These are phyloP conservation scores for Rheum nobile DNA, from an alignment of 148 eudicot genomes.

Conservation along the genomic window DNA sequence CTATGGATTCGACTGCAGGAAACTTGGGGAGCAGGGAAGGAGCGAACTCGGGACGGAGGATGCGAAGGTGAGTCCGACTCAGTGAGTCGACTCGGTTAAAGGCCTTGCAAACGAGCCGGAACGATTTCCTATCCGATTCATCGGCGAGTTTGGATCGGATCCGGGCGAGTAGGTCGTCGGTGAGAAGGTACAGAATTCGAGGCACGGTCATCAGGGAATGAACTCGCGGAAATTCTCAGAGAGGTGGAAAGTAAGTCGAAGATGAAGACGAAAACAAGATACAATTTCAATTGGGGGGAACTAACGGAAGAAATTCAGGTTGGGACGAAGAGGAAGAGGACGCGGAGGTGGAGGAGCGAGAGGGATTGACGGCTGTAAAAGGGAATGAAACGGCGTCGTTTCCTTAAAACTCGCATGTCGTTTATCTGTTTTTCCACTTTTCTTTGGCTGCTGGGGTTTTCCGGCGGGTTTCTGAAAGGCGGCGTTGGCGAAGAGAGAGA, in stretches of 20 bases:
- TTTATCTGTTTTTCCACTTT: neutral
- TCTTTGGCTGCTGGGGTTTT: neutral
- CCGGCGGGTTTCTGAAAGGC: neutral
- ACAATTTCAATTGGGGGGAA: neutral
- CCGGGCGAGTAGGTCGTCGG: constrained; percentile 42
- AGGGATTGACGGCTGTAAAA: constrained; percentile 15
- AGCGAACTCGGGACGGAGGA: constrained; percentile 46
- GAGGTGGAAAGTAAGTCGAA: neutral
- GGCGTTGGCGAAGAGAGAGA: neutral
- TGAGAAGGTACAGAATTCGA: constrained; percentile 24
- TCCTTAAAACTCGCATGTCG: constrained; percentile 15
- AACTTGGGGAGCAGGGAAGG: constrained; percentile 27
- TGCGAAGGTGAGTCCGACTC: constrained; percentile 36
- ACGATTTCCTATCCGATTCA: constrained; percentile 32
- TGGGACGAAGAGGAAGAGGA: constrained; percentile 44
- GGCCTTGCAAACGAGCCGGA: constrained; percentile 43
- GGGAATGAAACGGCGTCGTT: constrained; percentile 11
- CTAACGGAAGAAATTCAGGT: constrained; percentile 15
- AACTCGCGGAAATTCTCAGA: neutral
- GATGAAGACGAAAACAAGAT: neutral
- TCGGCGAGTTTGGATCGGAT: constrained; percentile 27
- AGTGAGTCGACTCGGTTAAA: constrained; percentile 40
- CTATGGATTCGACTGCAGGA: constrained; percentile 26
- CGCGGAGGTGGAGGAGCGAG: constrained; percentile 29
- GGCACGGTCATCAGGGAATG: neutral